Base-by-base conservation (phyloP, 192 early-diverging fungal species). In the Coemansia sp. region DNA sequence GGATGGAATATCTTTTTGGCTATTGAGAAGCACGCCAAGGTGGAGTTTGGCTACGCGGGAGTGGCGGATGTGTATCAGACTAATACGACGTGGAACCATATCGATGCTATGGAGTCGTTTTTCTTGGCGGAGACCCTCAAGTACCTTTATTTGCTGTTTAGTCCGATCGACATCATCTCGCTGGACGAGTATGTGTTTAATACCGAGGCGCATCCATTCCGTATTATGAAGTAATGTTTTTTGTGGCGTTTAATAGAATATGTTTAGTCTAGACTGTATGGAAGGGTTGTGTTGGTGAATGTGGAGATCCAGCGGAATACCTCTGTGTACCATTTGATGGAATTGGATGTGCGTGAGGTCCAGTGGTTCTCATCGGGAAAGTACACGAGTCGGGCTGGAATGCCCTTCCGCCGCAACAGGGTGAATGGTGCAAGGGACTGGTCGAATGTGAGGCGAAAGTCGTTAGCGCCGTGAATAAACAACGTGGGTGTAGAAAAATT, bases 121-220 rank as follows among this genome's bases (percentile, higher is more conserved):
- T 95, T 98, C 69, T 73, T 96, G 62, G 94, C 95, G 0, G 96
- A 98, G 72, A 96, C 95, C 0, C 86, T 98, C 63, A 98, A 98
- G 79, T 98, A 98, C 72, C 82, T 95, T 25, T 98, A 93, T 72
- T 64, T 98, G 68, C 83, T 97, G 52, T 97, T 94, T 70, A 85
- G 85, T n/a, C 75, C 88, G 16, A 75, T 84, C 31, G 74, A 88
- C 64, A 57, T 85, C 7, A 66, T 94, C 35, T 76, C 91, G 9
- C 77, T 96, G 37, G 89, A 93, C 61, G 70, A 92, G 73, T 95
- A 87, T 80, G 94, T 98, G 4, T 88, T 97, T 65, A 99, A 93
- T 68, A 99, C 96, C 3, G 96, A 97, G 74, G 95, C 94, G 21
- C 96, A 97, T 78, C 94, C 94, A 45, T 64, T 97, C 25, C 68